These are phyloP conservation scores for Sordariomycetes sp. DNA, from an alignment of 2,329 filamentous ascomycete species.

Conservation along the genomic window DNA sequence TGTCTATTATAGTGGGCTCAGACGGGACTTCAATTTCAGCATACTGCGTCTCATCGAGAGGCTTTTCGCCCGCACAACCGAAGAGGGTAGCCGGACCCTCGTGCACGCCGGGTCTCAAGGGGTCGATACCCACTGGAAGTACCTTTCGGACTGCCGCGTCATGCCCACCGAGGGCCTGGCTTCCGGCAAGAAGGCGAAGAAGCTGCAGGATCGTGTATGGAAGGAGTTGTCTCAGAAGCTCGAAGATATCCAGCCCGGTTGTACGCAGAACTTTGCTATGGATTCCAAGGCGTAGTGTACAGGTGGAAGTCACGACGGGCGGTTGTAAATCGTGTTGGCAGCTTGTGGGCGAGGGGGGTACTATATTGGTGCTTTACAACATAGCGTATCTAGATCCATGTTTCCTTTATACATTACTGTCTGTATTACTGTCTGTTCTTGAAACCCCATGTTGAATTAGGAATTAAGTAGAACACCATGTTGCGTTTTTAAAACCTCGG, in stretches of 20 bases:
- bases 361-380: no score
- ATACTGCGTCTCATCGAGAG: not conserved
- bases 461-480: no score
- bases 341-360: no score
- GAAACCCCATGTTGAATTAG: no score
- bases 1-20: slow-evolving; percentile 21
- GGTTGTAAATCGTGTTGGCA: no score
- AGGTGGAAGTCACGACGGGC: no score
- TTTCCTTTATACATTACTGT: no score
- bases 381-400: no score
- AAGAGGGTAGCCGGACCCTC: slow-evolving; percentile 27
- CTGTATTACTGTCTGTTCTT: no score
- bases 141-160: slow-evolving; percentile 22
- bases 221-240: slow-evolving; percentile 29
- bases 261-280: slow-evolving; percentile 10
- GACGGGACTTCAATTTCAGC: slow-evolving; percentile 12
- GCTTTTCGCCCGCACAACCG: slow-evolving; percentile 22
- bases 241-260: slow-evolving; percentile 28
- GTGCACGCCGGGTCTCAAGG: slow-evolving; percentile 24
- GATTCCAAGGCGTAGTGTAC: not conserved
- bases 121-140: slow-evolving; percentile 27
- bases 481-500: no score
- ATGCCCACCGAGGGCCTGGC: slow-evolving; percentile 14
- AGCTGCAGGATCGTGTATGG: slow-evolving; percentile 25
- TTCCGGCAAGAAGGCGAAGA: slow-evolving; percentile 21